Conservation (phyloP, 140 eudicot genomes). For the Anethum foeniculum region DNA sequence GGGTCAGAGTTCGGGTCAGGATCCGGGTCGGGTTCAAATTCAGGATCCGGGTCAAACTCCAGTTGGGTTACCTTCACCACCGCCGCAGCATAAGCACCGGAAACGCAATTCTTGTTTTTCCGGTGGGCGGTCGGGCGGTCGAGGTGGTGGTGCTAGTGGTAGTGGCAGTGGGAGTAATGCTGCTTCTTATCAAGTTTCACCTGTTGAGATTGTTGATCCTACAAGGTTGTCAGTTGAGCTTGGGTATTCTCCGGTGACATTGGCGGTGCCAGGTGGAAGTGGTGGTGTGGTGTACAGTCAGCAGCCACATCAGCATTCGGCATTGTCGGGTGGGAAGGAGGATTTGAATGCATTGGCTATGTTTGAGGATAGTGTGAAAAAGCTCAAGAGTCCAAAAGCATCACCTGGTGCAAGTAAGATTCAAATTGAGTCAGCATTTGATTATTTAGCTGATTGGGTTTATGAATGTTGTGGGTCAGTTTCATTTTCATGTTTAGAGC, state of each 20-base stretch:
- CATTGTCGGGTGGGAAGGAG: constrained; percentile 77
- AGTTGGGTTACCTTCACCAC: constrained; percentile 23
- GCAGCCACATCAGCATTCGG: constrained; percentile 38
- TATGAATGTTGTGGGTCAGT: constrained; percentile 84
- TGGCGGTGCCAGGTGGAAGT: constrained; percentile 13
- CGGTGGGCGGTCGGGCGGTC: constrained; percentile 17
- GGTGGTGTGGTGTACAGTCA: constrained; percentile 22
- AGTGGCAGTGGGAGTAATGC: constrained; percentile 16
- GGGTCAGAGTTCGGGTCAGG: constrained; percentile 15
- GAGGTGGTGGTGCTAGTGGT: constrained; percentile 8
- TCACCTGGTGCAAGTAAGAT: constrained; percentile 66
- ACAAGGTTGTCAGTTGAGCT: constrained; percentile 38
- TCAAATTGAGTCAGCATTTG: constrained; percentile 60
- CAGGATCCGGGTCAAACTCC: constrained; percentile 8
- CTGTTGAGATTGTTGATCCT: constrained; percentile 59
- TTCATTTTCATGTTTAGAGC: constrained; percentile 77
- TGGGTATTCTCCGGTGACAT: constrained; percentile 34
- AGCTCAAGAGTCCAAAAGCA: constrained; percentile 71
- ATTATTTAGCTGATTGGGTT: constrained; percentile 74
- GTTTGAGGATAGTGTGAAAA: constrained; percentile 91
- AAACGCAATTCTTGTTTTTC: constrained; percentile 39
- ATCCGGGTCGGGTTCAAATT: background rate
- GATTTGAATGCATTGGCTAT: constrained; percentile 83
- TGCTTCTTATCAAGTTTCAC: constrained; percentile 32
- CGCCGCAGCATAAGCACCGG: constrained; percentile 39